Base-by-base conservation (phyloP, 75 land plant genomes). In the Chamaecyparis obtusa region DNA sequence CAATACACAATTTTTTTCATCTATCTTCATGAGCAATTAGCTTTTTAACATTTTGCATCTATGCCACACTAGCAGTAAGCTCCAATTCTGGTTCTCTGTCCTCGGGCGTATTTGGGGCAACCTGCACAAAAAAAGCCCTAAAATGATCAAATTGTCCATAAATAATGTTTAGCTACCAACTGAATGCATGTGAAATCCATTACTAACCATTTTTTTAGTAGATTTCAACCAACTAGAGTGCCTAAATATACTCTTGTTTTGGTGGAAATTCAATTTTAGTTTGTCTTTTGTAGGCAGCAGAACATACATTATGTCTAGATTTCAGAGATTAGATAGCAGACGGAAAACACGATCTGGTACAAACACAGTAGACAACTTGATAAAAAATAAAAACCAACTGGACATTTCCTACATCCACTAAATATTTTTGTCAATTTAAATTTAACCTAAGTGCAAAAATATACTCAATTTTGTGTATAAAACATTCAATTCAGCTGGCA, bases 21-120 rank as follows among this genome's bases (percentile, higher is more conserved):
- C 48, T 10, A 46, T 46, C 48, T n/a, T 46, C 51, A 46, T 43
- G 39, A 43, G 48, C 49, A 9, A 46, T 21, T n/a, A 44, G 46
- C 30, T 44, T 43, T 32, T 10, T 27, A 46, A 46, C 51, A 81
- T 24, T n/a, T 81, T 81, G 46, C 83, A 81, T 81, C 49, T 10
- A 39, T 9, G 83, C 83, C 21, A 27, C 83, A 27, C 83, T 81
- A 2, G 30, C 83, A 27, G 83, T 81, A 81, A 81, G 83, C 83
- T 81, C 83, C 14, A 46, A 2, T 4, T 81, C 83, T 21, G 83
- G 5, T 46, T 81, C 83, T 81, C 51, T 46, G 11, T 81, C 83
- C 83, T 46, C 49, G 2, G 83, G 51, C 15, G 33, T 33, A 81
- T 81, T 46, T 19, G 46, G 19, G 1, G 9, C 83, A n/a, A 81